A percentile compares a stretch with the other conserved stretches of the same genome.
Evolutionary conservation across 768 basidiomycete genomes (phyloP).

Genomic region (Amanita molliuscula): DNA sequence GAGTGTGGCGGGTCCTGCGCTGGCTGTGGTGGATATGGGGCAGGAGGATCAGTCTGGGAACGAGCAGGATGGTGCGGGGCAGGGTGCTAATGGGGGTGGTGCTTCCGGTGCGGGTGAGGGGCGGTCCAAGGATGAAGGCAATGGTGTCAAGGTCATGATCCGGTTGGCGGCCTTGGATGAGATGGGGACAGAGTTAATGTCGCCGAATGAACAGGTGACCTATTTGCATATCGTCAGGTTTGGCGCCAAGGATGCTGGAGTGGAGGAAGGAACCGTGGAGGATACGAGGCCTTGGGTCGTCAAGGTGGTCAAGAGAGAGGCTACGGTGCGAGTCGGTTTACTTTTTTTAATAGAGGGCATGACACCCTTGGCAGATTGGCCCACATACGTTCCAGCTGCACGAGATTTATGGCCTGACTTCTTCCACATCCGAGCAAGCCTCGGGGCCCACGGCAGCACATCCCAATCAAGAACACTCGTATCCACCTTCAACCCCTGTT

Average conservation of each 20-base stretch:
- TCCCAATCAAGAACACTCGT: constrained; percentile 10
- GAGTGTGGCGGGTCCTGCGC: constrained; percentile 63
- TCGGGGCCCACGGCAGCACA: constrained; percentile 31
- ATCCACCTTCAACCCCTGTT: constrained; percentile 5
- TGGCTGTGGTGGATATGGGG: constrained; percentile 57
- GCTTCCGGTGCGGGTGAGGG: constrained; percentile 23
- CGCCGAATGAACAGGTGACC: constrained; percentile 79
- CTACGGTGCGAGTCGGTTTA: constrained; percentile 38
- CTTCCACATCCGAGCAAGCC: constrained; percentile 37
- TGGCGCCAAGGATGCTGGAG: constrained; percentile 28
- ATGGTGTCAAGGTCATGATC: constrained; percentile 73
- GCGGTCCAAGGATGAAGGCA: constrained; percentile 35
- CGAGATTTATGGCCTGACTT: constrained; percentile 87
- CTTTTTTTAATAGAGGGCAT: constrained; percentile 3
- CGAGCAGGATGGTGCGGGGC: not conserved
- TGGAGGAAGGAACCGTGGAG: constrained; percentile 29
- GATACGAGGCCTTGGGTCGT: constrained; percentile 81
- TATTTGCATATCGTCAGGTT: constrained; percentile 79
- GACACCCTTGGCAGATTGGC: constrained; percentile 54
- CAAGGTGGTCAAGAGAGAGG: constrained; percentile 87
- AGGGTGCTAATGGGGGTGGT: constrained; percentile 26
- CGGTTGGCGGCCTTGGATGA: constrained; percentile 75
- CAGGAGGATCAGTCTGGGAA: not conserved
- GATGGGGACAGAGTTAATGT: constrained; percentile 53
- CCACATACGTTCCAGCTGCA: constrained; percentile 91